A percentile compares a stretch with the other conserved stretches of the same genome.
These are phyloP conservation scores for Carpinus viminea DNA, from an alignment of 306 rosid species.

Conservation along the genomic window DNA sequence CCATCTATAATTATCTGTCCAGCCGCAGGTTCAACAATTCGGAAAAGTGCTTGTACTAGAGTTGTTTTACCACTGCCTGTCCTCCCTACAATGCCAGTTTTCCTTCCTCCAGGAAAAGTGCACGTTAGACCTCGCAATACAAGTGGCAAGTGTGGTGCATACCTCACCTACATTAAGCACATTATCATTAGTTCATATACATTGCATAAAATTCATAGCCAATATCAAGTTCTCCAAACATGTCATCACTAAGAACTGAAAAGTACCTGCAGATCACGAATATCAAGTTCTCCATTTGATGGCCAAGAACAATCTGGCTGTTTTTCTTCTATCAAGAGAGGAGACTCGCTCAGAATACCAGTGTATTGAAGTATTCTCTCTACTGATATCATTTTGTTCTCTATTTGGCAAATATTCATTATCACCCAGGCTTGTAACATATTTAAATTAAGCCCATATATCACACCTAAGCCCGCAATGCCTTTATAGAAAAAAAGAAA, in stretches of 20 bases:
- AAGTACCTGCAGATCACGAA: slow-evolving; percentile 56
- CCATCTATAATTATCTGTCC: slow-evolving; percentile 50
- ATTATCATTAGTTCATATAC: background rate
- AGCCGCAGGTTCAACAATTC: slow-evolving; percentile 42
- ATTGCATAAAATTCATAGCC: background rate
- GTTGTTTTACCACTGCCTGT: slow-evolving; percentile 65
- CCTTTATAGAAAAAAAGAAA: slow-evolving; percentile 30
- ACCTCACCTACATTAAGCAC: slow-evolving; percentile 41
- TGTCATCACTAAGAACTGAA: background rate
- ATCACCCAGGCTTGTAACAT: slow-evolving; percentile 47
- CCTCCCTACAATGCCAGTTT: slow-evolving; percentile 59
- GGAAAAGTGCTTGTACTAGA: slow-evolving; percentile 52
- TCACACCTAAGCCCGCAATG: slow-evolving; percentile 69
- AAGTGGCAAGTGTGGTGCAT: slow-evolving; percentile 50
- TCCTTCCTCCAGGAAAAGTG: slow-evolving; percentile 45
- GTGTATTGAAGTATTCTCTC: slow-evolving; percentile 69
- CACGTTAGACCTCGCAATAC: slow-evolving; percentile 52
- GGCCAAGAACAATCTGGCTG: slow-evolving; percentile 62
- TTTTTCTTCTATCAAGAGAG: slow-evolving; percentile 51
- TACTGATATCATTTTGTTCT: slow-evolving; percentile 67
- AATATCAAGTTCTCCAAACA: no score
- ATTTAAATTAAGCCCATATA: slow-evolving; percentile 68
- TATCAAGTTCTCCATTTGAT: slow-evolving; percentile 53
- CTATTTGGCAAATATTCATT: slow-evolving; percentile 53
- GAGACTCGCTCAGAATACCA: slow-evolving; percentile 60